phyloP scores from a whole-genome alignment of 2,329 filamentous ascomycete genomes.

The Phyllosticta ampelicida region DNA sequence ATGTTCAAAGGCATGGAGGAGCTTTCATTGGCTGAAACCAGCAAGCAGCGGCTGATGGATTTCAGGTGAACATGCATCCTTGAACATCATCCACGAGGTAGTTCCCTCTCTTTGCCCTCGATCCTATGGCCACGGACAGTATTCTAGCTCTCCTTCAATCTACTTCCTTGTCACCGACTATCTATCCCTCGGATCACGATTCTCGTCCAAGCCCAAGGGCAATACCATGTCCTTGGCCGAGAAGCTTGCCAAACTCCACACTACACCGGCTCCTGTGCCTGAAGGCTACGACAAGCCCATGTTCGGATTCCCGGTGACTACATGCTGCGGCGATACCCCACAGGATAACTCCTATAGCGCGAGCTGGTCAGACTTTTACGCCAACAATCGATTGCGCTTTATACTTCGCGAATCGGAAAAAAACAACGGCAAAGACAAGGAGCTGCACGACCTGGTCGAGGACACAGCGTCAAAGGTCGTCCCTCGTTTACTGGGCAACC shows the following conservation, averaged over 20 bases:
- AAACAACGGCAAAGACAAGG: constrained; percentile 52
- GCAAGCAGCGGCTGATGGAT: constrained; percentile 1
- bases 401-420: constrained; percentile 49
- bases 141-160: constrained; percentile 37
- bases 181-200: constrained; percentile 43
- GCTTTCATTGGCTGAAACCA: neutral
- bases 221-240: constrained; percentile 53
- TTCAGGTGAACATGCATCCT: constrained; percentile 67
- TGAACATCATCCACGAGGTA: constrained; percentile 65
- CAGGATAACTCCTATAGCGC: constrained; percentile 66
- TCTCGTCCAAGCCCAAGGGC: constrained; percentile 24
- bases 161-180: constrained; percentile 65
- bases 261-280: constrained; percentile 57
- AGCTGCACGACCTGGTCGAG: constrained; percentile 55
- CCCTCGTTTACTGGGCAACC: constrained; percentile 61
- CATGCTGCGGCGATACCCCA: constrained; percentile 74
- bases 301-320: constrained; percentile 77
- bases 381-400: constrained; percentile 58
- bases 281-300: constrained; percentile 47
- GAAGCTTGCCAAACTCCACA: constrained; percentile 72
- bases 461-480: constrained; percentile 54
- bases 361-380: constrained; percentile 81
- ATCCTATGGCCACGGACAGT: constrained; percentile 59
- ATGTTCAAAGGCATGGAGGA: constrained; percentile 57
- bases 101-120: constrained; percentile 68